These are phyloP conservation scores for Rhodotorula sp. DNA, from an alignment of 1,284 basidiomycete genomes.

Conservation along the genomic window DNA sequence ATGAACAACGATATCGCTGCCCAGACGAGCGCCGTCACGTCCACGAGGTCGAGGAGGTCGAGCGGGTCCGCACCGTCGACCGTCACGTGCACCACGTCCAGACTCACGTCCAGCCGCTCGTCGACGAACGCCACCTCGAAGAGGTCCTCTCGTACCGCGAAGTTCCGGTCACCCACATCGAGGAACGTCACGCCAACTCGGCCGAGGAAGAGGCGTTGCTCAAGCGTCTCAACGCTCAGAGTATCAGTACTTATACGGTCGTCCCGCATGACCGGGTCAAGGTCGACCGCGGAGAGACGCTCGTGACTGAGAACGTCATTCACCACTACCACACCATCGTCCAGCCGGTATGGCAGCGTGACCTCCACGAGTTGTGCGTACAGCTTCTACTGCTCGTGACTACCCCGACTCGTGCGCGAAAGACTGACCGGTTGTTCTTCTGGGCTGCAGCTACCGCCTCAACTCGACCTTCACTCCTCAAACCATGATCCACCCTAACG, in stretches of 20 bases:
- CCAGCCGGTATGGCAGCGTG: slow-evolving; percentile 29
- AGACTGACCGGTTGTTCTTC: no score
- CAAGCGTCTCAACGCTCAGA: slow-evolving; percentile 23
- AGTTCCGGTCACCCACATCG: slow-evolving; percentile 25
- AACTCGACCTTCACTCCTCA: slow-evolving; percentile 18
- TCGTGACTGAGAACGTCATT: slow-evolving; percentile 23
- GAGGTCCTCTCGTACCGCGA: slow-evolving; percentile 29
- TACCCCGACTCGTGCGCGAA: no score
- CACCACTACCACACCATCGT: slow-evolving; percentile 33
- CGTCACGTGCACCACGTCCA: slow-evolving; percentile 31
- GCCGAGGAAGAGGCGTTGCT: slow-evolving; percentile 18
- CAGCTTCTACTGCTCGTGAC: no score
- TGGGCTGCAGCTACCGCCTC: slow-evolving; percentile 19
- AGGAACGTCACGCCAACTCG: slow-evolving; percentile 27
- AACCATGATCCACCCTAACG: neutral
- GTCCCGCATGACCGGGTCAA: slow-evolving; percentile 28
- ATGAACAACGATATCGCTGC: no score
- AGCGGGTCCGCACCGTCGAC: slow-evolving; percentile 19
- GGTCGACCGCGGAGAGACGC: slow-evolving; percentile 31
- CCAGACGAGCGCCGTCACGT: slow-evolving; percentile 27
- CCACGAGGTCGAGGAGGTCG: slow-evolving; percentile 33
- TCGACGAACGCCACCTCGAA: slow-evolving; percentile 30
- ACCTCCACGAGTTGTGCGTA: slow-evolving; percentile 32
- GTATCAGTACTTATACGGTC: slow-evolving; percentile 19
- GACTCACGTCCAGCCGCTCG: slow-evolving; percentile 27